Conservation (phyloP, 2,329 filamentous ascomycete species). For the Scedosporium dehoogii region DNA sequence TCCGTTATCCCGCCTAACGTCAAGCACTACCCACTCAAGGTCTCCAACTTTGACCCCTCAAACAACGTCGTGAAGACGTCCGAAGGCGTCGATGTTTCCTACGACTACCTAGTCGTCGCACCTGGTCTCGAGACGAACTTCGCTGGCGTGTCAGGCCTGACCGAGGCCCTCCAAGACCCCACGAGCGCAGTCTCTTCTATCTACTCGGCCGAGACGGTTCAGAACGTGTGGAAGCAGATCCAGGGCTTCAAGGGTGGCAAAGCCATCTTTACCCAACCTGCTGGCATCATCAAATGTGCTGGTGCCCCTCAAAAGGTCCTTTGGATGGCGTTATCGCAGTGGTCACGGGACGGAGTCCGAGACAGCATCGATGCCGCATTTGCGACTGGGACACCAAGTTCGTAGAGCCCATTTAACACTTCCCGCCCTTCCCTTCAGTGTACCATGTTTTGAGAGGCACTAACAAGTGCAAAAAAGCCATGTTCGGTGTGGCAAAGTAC, state of each 20-base stretch:
- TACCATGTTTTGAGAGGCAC: too few relatives aligned
- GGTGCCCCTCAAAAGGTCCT: constrained; percentile 29
- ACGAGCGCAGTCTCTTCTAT: constrained; percentile 24
- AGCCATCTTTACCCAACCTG: constrained; percentile 28
- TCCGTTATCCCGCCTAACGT: constrained; percentile 22
- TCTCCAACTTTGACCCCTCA: constrained; percentile 23
- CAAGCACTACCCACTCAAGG: constrained; percentile 23
- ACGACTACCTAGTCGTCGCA: constrained; percentile 26
- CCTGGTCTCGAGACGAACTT: constrained; percentile 27
- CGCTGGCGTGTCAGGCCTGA: constrained; percentile 21
- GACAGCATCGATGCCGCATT: constrained; percentile 22
- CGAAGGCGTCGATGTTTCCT: constrained; percentile 23
- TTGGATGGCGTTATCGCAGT: constrained; percentile 29
- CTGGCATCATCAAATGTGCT: constrained; percentile 27
- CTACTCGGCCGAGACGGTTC: constrained; percentile 24
- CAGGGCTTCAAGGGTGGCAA: constrained; percentile 23
- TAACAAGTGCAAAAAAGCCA: constrained; percentile 8
- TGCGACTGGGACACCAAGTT: constrained; percentile 19
- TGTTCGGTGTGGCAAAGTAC: constrained; percentile 30
- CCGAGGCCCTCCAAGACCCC: constrained; percentile 22
- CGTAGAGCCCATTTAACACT: background rate
- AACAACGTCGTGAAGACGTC: constrained; percentile 24
- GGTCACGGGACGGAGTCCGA: constrained; percentile 23
- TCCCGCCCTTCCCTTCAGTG: constrained; percentile 1
- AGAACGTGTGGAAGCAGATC: constrained; percentile 25